A percentile compares a stretch with the other conserved stretches of the same genome.
Evolutionary conservation across 768 basidiomycete genomes (phyloP).

Genomic region (Termitomyces sp.): DNA sequence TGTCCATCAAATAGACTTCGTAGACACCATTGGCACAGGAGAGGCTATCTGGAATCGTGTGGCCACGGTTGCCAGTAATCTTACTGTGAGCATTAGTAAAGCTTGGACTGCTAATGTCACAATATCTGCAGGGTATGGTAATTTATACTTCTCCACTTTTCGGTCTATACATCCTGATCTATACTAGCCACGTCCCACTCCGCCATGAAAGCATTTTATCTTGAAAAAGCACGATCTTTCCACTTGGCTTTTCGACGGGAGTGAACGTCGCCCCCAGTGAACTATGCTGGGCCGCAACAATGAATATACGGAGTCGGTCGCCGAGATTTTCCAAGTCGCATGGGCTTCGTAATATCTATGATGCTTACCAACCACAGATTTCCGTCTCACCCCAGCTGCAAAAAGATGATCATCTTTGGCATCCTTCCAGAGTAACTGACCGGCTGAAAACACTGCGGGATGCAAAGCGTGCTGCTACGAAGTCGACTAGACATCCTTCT

Average conservation of each 20-base stretch:
- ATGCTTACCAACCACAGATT: constrained; percentile 22
- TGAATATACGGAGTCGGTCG: background rate
- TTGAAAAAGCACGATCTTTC: constrained; percentile 62
- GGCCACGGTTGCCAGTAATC: constrained; percentile 42
- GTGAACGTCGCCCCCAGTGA: constrained; percentile 35
- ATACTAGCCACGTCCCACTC: constrained; percentile 46
- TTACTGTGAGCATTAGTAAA: constrained; percentile 54
- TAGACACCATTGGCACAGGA: constrained; percentile 13
- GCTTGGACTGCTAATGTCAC: constrained; percentile 46
- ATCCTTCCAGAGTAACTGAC: constrained; percentile 34
- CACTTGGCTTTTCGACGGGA: constrained; percentile 58
- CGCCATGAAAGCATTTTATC: constrained; percentile 67
- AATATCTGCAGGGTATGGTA: constrained; percentile 41
- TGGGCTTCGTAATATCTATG: constrained; percentile 33
- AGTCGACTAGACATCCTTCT: background rate
- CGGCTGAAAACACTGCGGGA: constrained; percentile 48
- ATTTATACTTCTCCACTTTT: constrained; percentile 5
- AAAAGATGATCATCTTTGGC: constrained; percentile 12
- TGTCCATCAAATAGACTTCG: background rate
- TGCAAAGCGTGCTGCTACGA: constrained; percentile 32
- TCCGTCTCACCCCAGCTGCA: constrained; percentile 1
- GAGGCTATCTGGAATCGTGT: constrained; percentile 53
- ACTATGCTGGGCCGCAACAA: background rate
- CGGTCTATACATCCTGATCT: background rate
- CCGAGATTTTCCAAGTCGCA: constrained; percentile 14